Percentiles rank a stretch among this genome's conserved stretches.
Conservation (phyloP, 2,329 filamentous ascomycete species). For the Talaromyces sp. region DNA sequence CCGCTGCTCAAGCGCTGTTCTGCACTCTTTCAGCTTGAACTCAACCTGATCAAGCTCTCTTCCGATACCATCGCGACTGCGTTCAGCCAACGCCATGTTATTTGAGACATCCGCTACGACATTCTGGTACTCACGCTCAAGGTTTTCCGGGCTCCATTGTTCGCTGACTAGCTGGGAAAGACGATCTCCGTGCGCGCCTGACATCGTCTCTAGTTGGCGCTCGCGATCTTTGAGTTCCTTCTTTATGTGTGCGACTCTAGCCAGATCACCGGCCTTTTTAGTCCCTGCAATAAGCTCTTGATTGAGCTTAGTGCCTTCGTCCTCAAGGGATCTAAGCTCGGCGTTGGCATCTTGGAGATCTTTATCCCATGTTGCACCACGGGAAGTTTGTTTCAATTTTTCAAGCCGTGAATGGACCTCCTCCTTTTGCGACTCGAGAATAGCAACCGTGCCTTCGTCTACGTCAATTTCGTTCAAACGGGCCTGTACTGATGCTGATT, state of each 20-base stretch:
- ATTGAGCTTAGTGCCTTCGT: constrained; percentile 67
- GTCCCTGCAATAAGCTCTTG: constrained; percentile 82
- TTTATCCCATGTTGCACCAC: constrained; percentile 64
- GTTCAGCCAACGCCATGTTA: constrained; percentile 62
- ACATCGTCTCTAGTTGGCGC: constrained; percentile 73
- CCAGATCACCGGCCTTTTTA: constrained; percentile 74
- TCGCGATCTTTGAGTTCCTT: constrained; percentile 74
- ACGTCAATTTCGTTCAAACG: constrained; percentile 70
- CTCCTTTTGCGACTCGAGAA: constrained; percentile 69
- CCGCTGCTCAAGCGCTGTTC: constrained; percentile 63
- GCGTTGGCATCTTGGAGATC: constrained; percentile 65
- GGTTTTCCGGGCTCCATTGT: constrained; percentile 65
- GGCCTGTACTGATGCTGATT: constrained; percentile 62
- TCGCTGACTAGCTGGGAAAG: constrained; percentile 62
- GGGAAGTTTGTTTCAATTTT: constrained; percentile 61
- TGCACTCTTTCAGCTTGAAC: constrained; percentile 64
- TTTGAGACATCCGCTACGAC: constrained; percentile 57
- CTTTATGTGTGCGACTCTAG: constrained; percentile 76
- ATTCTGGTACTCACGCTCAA: constrained; percentile 69
- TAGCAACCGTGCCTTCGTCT: constrained; percentile 79
- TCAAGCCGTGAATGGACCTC: constrained; percentile 65
- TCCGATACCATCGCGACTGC: constrained; percentile 65
- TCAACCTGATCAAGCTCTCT: constrained; percentile 75
- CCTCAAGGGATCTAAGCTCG: constrained; percentile 67
- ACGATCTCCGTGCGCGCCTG: constrained; percentile 68